phyloP scores from a whole-genome alignment of 225 moss, liverwort and hornwort genomes.

The Rhytidiadelphus loreus region DNA sequence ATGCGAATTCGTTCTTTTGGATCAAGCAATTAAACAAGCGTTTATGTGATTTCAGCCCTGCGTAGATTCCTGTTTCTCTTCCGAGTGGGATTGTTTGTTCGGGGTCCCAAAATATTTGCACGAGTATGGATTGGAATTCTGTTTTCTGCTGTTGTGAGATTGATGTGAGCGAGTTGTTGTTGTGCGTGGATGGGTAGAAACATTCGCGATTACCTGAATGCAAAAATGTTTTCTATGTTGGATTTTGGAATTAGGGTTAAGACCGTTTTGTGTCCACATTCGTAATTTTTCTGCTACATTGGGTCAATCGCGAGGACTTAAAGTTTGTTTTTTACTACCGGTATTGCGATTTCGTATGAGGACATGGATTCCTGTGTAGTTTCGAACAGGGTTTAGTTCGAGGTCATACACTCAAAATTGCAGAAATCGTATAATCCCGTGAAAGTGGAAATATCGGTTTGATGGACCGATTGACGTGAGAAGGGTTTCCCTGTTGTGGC shows the following conservation, averaged over 20 bases:
- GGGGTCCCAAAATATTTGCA: neutral
- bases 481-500: neutral
- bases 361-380: neutral
- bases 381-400: neutral
- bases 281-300: neutral
- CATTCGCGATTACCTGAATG: neutral
- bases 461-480: neutral
- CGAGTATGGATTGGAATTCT: neutral
- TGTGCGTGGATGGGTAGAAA: neutral
- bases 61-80: neutral
- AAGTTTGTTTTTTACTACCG: too few species aligned
- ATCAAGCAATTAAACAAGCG: neutral
- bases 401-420: neutral
- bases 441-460: neutral
- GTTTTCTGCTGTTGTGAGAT: neutral
- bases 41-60: neutral
- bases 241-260: neutral
- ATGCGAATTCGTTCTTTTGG: neutral
- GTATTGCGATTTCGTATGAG: neutral
- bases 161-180: neutral
- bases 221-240: neutral
- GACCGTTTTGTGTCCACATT: neutral
- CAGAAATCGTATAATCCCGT: neutral
- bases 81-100: neutral
- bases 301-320: neutral